Evolutionary conservation across 176 grass and related monocot species (phyloP).

Genomic region (sorghum (Sorghum bicolor)): DNA sequence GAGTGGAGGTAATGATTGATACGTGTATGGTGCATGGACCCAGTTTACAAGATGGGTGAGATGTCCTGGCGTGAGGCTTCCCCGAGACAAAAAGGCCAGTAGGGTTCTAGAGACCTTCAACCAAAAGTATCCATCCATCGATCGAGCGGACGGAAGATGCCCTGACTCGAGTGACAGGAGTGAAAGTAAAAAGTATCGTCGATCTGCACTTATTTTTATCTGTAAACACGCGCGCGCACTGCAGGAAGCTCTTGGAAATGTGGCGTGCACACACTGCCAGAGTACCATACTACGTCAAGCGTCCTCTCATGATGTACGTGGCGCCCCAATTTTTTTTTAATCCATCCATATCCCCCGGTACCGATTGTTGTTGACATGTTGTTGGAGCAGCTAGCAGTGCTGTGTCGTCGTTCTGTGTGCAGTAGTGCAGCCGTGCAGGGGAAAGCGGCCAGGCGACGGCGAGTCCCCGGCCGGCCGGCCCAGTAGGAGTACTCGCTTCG

Average conservation of each 20-base stretch:
- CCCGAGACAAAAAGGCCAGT: constrained; percentile 42
- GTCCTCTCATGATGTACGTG: constrained; percentile 29
- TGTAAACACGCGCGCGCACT: background rate
- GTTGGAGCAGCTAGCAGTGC: background rate
- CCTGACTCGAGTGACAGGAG: constrained; percentile 10
- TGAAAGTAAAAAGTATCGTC: constrained; percentile 13
- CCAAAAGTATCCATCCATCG: constrained; percentile 27
- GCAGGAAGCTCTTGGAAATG: background rate
- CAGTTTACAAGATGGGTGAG: background rate
- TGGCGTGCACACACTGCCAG: background rate
- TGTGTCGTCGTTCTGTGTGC: background rate
- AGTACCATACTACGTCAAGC: constrained; percentile 18
- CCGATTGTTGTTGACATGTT: background rate
- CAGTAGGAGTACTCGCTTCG: background rate
- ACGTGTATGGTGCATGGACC: constrained; percentile 40
- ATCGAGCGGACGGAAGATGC: background rate
- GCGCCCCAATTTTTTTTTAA: background rate
- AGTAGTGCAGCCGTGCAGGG: constrained; percentile 21
- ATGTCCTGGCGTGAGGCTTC: constrained; percentile 21
- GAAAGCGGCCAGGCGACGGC: background rate
- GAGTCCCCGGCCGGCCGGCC: background rate
- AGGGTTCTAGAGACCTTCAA: constrained; percentile 44
- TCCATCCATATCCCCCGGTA: too few relatives aligned
- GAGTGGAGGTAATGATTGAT: constrained; percentile 51
- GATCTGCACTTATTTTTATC: background rate